Evolutionary conservation across 768 basidiomycete species (phyloP), one percentile per base, ranked within the genome.

Genomic region (Coprinellus micaceus): DNA sequence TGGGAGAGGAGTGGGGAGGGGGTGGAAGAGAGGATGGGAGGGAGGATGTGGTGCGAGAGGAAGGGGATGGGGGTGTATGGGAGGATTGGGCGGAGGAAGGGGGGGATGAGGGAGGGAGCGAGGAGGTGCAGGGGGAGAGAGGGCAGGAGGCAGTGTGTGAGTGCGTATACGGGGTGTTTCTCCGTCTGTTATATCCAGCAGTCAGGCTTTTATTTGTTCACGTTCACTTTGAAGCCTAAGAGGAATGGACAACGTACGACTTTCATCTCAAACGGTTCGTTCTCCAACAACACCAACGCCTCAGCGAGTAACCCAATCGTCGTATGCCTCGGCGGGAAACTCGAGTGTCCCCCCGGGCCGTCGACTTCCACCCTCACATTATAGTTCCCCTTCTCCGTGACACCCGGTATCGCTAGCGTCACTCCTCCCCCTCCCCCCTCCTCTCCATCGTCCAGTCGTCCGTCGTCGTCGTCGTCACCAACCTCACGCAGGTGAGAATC

Each of bases 221-320:
- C n/a, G n/a, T n/a, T n/a, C n/a, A n/a, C n/a, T n/a, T n/a, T n/a
- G n/a, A n/a, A n/a, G n/a, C n/a, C n/a, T n/a, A n/a, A n/a, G n/a
- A n/a, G n/a, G n/a, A n/a, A n/a, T n/a, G n/a, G n/a, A n/a, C n/a
- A n/a, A n/a, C n/a, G n/a, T n/a, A n/a, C n/a, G n/a, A n/a, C n/a
- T n/a, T n/a, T n/a, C n/a, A n/a, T n/a, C 26, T 25, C 15, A 1
- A 24, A 19, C 17, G 47, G 47, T 11, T 28, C 26, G 1, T 17
- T n/a, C 11, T 49, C 47, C 21, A 49, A 21, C 12, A 10, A 17
- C 13, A 4, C 15, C 24, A 49, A 25, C 15, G 30, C 17, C 6
- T 71, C 69, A 9, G 70, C 67, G 2, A 71, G 58, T 1, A 71
- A 66, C 6, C 70, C 70, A 25, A 71, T 71, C 5, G 64, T 66